These are phyloP conservation scores for Boletus holoroseus DNA, from an alignment of 1,284 basidiomycete genomes.

Conservation along the genomic window DNA sequence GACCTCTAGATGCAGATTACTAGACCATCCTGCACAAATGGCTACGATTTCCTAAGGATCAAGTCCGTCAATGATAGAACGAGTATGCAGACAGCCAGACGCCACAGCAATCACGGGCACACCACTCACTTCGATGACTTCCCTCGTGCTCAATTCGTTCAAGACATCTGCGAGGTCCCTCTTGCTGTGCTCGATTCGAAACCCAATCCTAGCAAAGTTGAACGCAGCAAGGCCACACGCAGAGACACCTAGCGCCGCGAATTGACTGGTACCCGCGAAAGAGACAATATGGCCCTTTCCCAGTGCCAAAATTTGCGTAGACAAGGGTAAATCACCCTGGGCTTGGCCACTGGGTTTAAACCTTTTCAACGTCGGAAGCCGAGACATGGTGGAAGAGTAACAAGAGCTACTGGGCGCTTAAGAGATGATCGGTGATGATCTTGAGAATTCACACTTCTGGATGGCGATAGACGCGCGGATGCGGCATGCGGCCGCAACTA, in stretches of 20 bases:
- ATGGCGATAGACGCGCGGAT: background rate
- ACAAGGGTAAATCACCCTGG: background rate
- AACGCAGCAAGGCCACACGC: conserved; percentile 59
- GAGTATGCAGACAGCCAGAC: background rate
- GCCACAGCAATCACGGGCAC: background rate
- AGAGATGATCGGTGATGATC: background rate
- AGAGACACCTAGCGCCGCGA: conserved; percentile 39
- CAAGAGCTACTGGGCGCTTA: background rate
- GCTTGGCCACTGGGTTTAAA: background rate
- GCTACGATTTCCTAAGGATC: conserved; percentile 44
- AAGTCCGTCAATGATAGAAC: background rate
- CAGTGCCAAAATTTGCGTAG: conserved; percentile 19
- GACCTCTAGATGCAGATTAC: conserved; percentile 49
- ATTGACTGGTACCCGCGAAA: conserved; percentile 46
- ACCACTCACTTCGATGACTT: conserved; percentile 25
- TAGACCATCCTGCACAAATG: conserved; percentile 52
- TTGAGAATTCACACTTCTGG: background rate
- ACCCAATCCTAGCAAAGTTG: conserved; percentile 49
- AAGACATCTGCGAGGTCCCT: conserved; percentile 13
- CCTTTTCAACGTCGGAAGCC: background rate
- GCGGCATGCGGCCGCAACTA: too few species aligned
- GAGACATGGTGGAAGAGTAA: conserved; percentile 9
- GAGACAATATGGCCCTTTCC: conserved; percentile 36
- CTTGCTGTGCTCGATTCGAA: conserved; percentile 20
- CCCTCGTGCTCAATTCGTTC: conserved; percentile 19